A percentile compares a stretch with the other conserved stretches of the same genome.
These are phyloP conservation scores for Chondrostereum purpureum DNA, from an alignment of 1,284 basidiomycete species.

Conservation along the genomic window DNA sequence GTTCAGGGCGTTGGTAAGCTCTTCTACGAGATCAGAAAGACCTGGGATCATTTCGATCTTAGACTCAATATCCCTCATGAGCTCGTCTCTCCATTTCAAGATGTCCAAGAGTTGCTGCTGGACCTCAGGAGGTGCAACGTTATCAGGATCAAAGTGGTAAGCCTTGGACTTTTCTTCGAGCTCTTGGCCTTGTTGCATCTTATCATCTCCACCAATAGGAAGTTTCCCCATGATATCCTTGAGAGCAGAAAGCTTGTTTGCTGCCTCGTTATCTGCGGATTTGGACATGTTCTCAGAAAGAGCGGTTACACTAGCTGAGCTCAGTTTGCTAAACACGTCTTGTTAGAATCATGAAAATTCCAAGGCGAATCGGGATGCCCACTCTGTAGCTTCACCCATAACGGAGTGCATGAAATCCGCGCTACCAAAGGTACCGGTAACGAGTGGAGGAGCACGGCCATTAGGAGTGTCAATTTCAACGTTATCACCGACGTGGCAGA, in stretches of 20 bases:
- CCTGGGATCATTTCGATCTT: conserved; percentile 66
- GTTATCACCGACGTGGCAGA: conserved; percentile 80
- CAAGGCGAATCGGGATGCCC: conserved; percentile 16
- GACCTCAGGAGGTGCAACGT: conserved; percentile 65
- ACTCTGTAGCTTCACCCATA: conserved; percentile 56
- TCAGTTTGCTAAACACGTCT: conserved; percentile 17
- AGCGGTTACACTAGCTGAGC: conserved; percentile 77
- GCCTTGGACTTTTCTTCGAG: conserved; percentile 47
- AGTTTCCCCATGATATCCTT: conserved; percentile 48
- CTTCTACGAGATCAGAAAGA: conserved; percentile 62
- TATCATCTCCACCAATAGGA: conserved; percentile 44
- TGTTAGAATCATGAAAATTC: conserved; percentile 4
- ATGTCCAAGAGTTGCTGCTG: conserved; percentile 62
- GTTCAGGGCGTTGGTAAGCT: conserved; percentile 56
- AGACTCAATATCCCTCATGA: conserved; percentile 41
- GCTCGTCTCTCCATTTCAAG: conserved; percentile 66
- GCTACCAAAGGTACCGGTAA: conserved; percentile 82
- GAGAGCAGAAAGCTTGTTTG: conserved; percentile 33
- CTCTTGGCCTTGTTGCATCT: conserved; percentile 46
- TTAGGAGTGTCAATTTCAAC: conserved; percentile 65
- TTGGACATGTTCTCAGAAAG: conserved; percentile 64
- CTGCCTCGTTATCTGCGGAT: conserved; percentile 27
- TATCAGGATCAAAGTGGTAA: conserved; percentile 49
- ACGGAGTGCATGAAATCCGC: conserved; percentile 74
- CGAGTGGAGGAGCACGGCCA: conserved; percentile 67